Percentiles rank a stretch among this genome's conserved stretches.
phyloP scores from a whole-genome alignment of 2,329 filamentous ascomycete genomes.

The Cladophialophora bantiana region DNA sequence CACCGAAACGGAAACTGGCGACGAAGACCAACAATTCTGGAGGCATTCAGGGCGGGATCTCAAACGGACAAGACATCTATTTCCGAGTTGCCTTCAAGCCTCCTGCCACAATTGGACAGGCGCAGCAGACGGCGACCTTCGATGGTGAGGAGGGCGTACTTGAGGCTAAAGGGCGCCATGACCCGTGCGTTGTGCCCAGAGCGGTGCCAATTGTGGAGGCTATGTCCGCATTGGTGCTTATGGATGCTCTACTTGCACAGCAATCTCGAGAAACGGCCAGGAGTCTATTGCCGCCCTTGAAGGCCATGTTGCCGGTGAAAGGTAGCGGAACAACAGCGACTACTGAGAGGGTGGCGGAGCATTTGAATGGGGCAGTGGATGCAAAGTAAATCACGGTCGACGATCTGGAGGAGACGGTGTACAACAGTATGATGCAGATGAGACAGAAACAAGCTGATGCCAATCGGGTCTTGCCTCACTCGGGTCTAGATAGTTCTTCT shows the following conservation, averaged over 20 bases:
- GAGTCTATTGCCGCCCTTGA: slow-evolving; percentile 34
- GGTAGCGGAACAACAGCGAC: slow-evolving; percentile 36
- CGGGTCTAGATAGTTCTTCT: neutral
- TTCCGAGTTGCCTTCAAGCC: slow-evolving; percentile 96
- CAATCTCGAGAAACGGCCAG: slow-evolving; percentile 65
- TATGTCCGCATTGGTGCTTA: slow-evolving; percentile 87
- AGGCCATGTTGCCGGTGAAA: slow-evolving; percentile 33
- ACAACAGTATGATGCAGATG: neutral
- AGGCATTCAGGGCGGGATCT: slow-evolving; percentile 93
- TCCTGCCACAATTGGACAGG: slow-evolving; percentile 88
- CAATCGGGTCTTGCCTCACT: neutral
- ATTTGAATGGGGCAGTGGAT: slow-evolving; percentile 26
- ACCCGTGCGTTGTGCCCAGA: slow-evolving; percentile 88
- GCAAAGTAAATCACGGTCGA: neutral
- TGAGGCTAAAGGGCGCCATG: slow-evolving; percentile 91
- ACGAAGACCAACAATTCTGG: slow-evolving; percentile 96
- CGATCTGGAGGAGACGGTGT: neutral
- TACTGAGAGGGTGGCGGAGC: slow-evolving; percentile 28
- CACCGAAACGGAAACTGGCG: slow-evolving; percentile 67
- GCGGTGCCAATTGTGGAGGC: slow-evolving; percentile 77
- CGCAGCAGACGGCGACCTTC: slow-evolving; percentile 83
- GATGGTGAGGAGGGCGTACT: slow-evolving; percentile 77
- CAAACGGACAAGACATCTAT: slow-evolving; percentile 91
- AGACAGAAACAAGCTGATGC: neutral
- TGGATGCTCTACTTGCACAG: slow-evolving; percentile 87